Evolutionary conservation across 2,329 filamentous ascomycete genomes (phyloP), one percentile per base, ranked within the genome.

Genomic region (Neopestalotiopsis rosae): DNA sequence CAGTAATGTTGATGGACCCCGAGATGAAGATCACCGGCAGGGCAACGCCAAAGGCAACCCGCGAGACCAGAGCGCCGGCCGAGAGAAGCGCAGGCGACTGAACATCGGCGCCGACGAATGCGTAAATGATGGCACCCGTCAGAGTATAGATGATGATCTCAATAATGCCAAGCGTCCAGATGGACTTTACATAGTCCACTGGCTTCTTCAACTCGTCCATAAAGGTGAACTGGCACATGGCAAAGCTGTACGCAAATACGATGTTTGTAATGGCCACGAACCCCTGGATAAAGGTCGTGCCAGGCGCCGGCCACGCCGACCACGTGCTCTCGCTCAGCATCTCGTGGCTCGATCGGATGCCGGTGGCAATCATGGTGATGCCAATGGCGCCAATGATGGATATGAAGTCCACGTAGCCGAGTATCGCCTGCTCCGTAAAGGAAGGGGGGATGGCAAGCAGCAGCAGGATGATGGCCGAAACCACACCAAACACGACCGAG

Each of bases 11-110:
- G 73, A 91, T 88, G 14, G 90, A 89, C 40, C 89, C 90, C 0
- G 89, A 88, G 68, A 91, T 86, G 70, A 91, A 82, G 72, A 91
- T 91, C 17, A 89, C 91, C 3, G 89, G 89, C 2, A 89, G 80
- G 0, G 89, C 89, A 69, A 91, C 80, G 17, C 88, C 89, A 74
- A 89, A 92, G 1, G 89, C 88, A 9, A 91, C 78, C 72, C 90
- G 90, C 12, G 85, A 84, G n/a, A 91, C 76, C 0, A 86, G 72
- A 0, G 80, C 77, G 6, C 85, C 83, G 4, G 89, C 86, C 1
- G 87, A 88, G 7, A 89, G 86, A 7, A 92, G 81, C 1, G 90
- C 89, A 0, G 90, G 90, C 2, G 87, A 89, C 42, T 84, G 79
- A 13, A 92, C 89, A 1, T 80, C 79, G 10, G 79, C 78, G 13